Evolutionary conservation across 176 grass and related monocot species (phyloP).

Genomic region (Typha latifolia): DNA sequence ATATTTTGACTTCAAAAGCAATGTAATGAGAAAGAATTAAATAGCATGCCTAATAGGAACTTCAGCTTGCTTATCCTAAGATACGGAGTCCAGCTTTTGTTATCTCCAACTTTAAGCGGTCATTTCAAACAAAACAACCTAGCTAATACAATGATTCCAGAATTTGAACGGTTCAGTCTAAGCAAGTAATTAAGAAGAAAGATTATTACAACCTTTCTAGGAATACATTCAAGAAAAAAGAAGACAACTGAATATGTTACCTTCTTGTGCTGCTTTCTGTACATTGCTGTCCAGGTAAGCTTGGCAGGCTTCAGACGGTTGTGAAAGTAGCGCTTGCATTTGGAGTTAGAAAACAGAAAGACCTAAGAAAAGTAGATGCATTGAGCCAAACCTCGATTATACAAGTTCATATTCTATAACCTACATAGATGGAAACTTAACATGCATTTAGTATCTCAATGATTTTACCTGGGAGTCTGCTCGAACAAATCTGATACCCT

Average conservation of each 20-base stretch:
- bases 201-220: too few species aligned
- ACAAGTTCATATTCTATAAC: background rate
- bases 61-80: too few species aligned
- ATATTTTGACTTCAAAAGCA: too few species aligned
- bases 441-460: background rate
- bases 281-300: conserved; percentile 31
- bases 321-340: conserved; percentile 35
- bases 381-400: background rate
- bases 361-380: conserved; percentile 6
- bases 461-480: conserved; percentile 25
- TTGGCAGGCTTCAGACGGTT: conserved; percentile 31
- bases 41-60: too few species aligned
- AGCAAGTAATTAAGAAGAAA: too few species aligned
- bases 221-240: background rate
- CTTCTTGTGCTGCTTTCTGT: conserved; percentile 36
- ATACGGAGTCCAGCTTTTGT: too few species aligned
- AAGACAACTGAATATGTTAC: background rate
- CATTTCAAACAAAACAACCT: too few species aligned
- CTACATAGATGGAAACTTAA: background rate
- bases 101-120: too few species aligned
- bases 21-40: too few species aligned
- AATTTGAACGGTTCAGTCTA: too few species aligned
- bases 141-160: too few species aligned
- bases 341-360: conserved; percentile 25
- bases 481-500: conserved; percentile 36